A percentile compares a stretch with the other conserved stretches of the same genome.
Evolutionary conservation across 805 yeast genomes (phyloP).

Genomic region (Candida coquimbonensis): DNA sequence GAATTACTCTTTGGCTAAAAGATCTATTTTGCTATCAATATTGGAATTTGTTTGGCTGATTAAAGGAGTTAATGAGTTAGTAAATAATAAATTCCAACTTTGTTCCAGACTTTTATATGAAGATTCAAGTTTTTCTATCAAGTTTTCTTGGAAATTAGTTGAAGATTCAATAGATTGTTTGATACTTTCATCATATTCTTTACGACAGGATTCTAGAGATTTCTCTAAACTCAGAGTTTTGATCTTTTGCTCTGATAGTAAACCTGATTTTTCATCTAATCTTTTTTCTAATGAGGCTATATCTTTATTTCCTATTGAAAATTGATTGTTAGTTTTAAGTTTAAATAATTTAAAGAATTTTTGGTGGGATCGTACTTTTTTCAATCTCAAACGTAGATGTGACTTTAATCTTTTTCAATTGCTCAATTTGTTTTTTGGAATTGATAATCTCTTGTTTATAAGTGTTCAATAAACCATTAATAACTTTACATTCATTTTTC

Average conservation of each 20-base stretch:
- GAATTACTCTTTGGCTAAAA: slow-evolving; percentile 2
- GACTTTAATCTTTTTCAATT: slow-evolving; percentile 20
- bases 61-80: not conserved
- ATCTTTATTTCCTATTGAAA: slow-evolving; percentile 24
- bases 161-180: slow-evolving; percentile 1
- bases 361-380: slow-evolving; percentile 9
- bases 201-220: slow-evolving; percentile 14
- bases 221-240: slow-evolving; percentile 26
- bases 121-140: slow-evolving; percentile 5
- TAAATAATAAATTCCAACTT: not conserved
- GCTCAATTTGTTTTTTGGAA: slow-evolving; percentile 21
- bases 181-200: slow-evolving; percentile 13
- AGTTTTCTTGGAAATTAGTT: not conserved
- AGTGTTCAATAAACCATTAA: slow-evolving; percentile 13
- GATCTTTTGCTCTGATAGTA: slow-evolving; percentile 40
- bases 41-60: not conserved
- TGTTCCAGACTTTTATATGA: not conserved
- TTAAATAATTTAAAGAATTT: not conserved
- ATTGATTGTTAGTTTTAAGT: slow-evolving; percentile 11
- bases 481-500: slow-evolving; percentile 18
- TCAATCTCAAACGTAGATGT: slow-evolving; percentile 18
- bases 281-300: slow-evolving; percentile 29
- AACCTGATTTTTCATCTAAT: slow-evolving; percentile 37
- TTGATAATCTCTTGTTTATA: slow-evolving; percentile 18
- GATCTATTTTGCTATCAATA: not conserved